Conservation (phyloP, 1,139 yeast genomes). For the Hansenula sp. region DNA sequence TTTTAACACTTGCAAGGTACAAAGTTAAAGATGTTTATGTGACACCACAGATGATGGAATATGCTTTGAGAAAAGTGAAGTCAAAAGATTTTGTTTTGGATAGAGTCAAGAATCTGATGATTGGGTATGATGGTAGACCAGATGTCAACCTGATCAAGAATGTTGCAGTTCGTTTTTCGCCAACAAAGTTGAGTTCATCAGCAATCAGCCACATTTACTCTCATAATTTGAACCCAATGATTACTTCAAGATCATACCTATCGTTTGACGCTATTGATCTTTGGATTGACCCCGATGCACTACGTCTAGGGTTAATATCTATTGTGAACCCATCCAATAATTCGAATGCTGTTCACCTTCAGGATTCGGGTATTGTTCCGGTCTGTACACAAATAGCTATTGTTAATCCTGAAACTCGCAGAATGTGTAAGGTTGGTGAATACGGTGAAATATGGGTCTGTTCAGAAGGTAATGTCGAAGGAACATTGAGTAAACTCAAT, state of each 20-base stretch:
- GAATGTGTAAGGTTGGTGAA: slow-evolving; percentile 85
- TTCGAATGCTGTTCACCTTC: slow-evolving; percentile 70
- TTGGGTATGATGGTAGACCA: slow-evolving; percentile 76
- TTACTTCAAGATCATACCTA: slow-evolving; percentile 82
- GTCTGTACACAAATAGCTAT: slow-evolving; percentile 91
- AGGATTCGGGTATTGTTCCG: slow-evolving; percentile 96
- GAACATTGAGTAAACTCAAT: slow-evolving; percentile 15
- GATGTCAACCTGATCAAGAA: slow-evolving; percentile 55
- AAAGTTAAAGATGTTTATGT: slow-evolving; percentile 85
- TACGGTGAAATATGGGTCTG: slow-evolving; percentile 97
- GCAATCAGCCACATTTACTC: slow-evolving; percentile 77
- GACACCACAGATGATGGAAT: slow-evolving; percentile 79
- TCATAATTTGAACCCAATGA: slow-evolving; percentile 78
- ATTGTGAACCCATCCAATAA: slow-evolving; percentile 71
- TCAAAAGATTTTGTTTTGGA: slow-evolving; percentile 61
- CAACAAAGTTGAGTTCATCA: slow-evolving; percentile 62
- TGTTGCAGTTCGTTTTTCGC: slow-evolving; percentile 60
- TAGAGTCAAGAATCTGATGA: slow-evolving; percentile 76
- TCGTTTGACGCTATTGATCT: slow-evolving; percentile 86
- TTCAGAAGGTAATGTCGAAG: slow-evolving; percentile 72
- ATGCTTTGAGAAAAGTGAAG: slow-evolving; percentile 61
- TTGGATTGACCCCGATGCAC: slow-evolving; percentile 81
- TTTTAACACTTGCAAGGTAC: slow-evolving; percentile 66
- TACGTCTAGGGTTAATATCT: slow-evolving; percentile 83
- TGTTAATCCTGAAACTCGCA: slow-evolving; percentile 88